Base-by-base conservation (phyloP, 2,329 filamentous ascomycete species). In the Cladosporium oxysporum region DNA sequence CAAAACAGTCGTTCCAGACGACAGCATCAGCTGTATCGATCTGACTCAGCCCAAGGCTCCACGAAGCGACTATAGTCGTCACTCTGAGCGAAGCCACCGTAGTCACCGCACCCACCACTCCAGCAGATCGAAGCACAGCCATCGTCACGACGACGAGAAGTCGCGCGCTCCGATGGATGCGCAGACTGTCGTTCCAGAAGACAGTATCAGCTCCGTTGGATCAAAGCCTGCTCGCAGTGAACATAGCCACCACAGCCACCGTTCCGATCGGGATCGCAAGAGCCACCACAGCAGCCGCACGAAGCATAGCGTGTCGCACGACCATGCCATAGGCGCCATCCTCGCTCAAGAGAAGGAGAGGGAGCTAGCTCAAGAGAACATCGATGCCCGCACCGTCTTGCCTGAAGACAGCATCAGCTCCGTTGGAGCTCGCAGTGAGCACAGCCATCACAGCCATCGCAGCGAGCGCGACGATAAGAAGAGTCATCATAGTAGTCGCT, bases 1-100 rank as follows among this genome's bases (percentile, higher is more conserved):
- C 60, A 80, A 80, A 67, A 83, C 81, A 4, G 78, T 84, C 1
- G 77, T 79, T 2, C 82, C 82, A 1, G 80, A 81, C 66, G 82
- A 84, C 66, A 81, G 79, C 63, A 82, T 83, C 67, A 82, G 79
- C 16, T 79, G 82, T 71, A 78, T 76, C 26, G 69, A 74, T 66
- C 58, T 68, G 8, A 62, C 49, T 16, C 26, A 16, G 23, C 64
- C 67, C 1, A 60, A 55, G 18, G 35, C 63, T 18, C 47, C 63
- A 2, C 63, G 63, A 10, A 65, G 63, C 47, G 63, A 65, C 23
- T 14, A 50, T n/a, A 65, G 57, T 7, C 21, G 33, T 6, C 62
- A 59, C 62, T 50, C 41, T 10, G 53, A 59, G 44, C 62, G 55
- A 29, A 52, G 53, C 26, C 53, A 65, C 21, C 63, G 63, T 21